Percentiles rank a stretch among this genome's conserved stretches.
Evolutionary conservation across 176 grass and related monocot species (phyloP).

Genomic region (Microstegium vimineum): DNA sequence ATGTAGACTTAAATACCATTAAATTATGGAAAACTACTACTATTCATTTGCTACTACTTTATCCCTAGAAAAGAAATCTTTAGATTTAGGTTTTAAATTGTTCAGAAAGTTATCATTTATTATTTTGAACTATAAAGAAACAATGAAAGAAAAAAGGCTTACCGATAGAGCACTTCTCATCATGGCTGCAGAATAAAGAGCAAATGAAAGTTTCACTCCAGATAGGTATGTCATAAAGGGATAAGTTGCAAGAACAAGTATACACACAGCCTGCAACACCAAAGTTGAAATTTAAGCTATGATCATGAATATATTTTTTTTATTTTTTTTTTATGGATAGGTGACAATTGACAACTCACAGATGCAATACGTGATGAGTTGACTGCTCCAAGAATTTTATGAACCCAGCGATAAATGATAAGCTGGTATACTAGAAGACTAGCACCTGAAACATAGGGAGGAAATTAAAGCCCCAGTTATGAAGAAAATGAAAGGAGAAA

Average conservation of each 20-base stretch:
- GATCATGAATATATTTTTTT: background rate
- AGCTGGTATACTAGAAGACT: slow-evolving; percentile 63
- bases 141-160: background rate
- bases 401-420: slow-evolving; percentile 50
- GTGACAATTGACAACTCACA: slow-evolving; percentile 23
- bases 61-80: background rate
- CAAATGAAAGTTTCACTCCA: slow-evolving; percentile 30
- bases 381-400: slow-evolving; percentile 46
- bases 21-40: background rate
- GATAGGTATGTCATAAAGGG: slow-evolving; percentile 65
- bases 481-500: background rate
- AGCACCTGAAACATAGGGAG: slow-evolving; percentile 34
- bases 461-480: background rate
- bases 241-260: slow-evolving; percentile 56
- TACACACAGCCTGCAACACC: slow-evolving; percentile 46
- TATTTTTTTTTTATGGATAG: background rate
- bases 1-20: background rate
- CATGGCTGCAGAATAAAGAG: slow-evolving; percentile 51
- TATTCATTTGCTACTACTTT: background rate
- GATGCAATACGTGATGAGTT: slow-evolving; percentile 44
- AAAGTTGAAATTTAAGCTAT: background rate
- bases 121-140: background rate
- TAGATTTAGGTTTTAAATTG: background rate
- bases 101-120: background rate
- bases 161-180: slow-evolving; percentile 54